Conservation (phyloP, 2,329 filamentous ascomycete genomes). For the Fusarium illudens region DNA sequence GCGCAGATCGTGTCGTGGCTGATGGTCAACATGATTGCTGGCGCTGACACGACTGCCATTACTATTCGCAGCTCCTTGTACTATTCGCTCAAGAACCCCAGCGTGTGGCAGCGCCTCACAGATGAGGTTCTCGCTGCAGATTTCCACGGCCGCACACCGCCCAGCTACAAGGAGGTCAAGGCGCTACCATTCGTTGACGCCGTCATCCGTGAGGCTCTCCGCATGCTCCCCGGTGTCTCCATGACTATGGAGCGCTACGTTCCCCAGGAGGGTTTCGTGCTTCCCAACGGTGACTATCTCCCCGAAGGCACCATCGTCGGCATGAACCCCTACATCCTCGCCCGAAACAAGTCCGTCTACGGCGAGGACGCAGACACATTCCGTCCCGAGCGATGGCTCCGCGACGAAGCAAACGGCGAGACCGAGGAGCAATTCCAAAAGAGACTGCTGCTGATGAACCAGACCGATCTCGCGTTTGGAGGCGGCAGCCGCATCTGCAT, state of each 20-base stretch:
- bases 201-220: slow-evolving; percentile 57
- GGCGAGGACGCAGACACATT: slow-evolving; percentile 54
- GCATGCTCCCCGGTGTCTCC: slow-evolving; percentile 54
- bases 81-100: slow-evolving; percentile 32
- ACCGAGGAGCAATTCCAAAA: slow-evolving; percentile 29
- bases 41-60: slow-evolving; percentile 38
- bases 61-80: slow-evolving; percentile 38
- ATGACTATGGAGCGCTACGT: slow-evolving; percentile 57
- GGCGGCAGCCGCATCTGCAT: slow-evolving; percentile 54
- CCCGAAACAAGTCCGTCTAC: slow-evolving; percentile 50
- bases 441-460: slow-evolving; percentile 47
- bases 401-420: slow-evolving; percentile 35
- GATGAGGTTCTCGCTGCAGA: slow-evolving; percentile 23
- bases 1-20: slow-evolving; percentile 48
- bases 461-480: slow-evolving; percentile 52
- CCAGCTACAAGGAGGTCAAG: slow-evolving; percentile 27
- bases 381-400: slow-evolving; percentile 51
- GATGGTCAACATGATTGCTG: slow-evolving; percentile 44
- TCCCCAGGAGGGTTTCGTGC: slow-evolving; percentile 47
- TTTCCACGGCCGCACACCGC: slow-evolving; percentile 3
- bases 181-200: slow-evolving; percentile 43
- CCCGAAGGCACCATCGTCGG: slow-evolving; percentile 47
- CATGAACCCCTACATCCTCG: slow-evolving; percentile 49
- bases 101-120: slow-evolving; percentile 26
- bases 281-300: slow-evolving; percentile 44